Evolutionary conservation across 129 eudicot genomes (phyloP).

Genomic region (Solidago caesia): DNA sequence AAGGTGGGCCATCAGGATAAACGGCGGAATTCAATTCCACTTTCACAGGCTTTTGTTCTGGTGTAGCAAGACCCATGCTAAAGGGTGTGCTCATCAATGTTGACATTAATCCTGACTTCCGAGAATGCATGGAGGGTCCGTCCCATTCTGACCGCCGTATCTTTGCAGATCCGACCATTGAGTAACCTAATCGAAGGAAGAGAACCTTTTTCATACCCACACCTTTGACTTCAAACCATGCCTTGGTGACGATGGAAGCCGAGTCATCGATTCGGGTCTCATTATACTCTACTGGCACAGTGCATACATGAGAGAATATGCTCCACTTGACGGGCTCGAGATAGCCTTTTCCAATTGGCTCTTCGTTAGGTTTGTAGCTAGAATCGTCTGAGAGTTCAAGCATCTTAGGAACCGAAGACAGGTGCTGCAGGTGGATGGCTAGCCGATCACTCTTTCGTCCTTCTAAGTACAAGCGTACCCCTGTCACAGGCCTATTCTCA

Average conservation of each 20-base stretch:
- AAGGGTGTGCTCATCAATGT: slow-evolving; percentile 75
- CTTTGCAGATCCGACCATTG: slow-evolving; percentile 66
- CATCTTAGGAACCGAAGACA: slow-evolving; percentile 64
- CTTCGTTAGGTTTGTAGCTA: slow-evolving; percentile 49
- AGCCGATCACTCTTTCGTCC: slow-evolving; percentile 82
- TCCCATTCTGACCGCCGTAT: slow-evolving; percentile 92
- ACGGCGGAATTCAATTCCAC: slow-evolving; percentile 82
- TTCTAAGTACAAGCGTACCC: slow-evolving; percentile 86
- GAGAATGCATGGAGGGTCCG: slow-evolving; percentile 56
- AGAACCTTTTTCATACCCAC: slow-evolving; percentile 82
- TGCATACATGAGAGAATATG: slow-evolving; percentile 92
- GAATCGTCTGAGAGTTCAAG: slow-evolving; percentile 63
- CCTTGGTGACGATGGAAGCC: slow-evolving; percentile 85
- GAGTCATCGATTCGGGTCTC: slow-evolving; percentile 70
- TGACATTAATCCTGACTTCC: slow-evolving; percentile 79
- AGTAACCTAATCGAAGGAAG: slow-evolving; percentile 78
- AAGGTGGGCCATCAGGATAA: slow-evolving; percentile 90
- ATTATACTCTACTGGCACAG: slow-evolving; percentile 72
- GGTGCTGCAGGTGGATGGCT: slow-evolving; percentile 95
- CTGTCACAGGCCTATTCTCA: slow-evolving; percentile 81
- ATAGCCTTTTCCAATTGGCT: slow-evolving; percentile 58
- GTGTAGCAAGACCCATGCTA: slow-evolving; percentile 53
- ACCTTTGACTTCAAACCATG: slow-evolving; percentile 92
- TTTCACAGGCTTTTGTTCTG: slow-evolving; percentile 47
- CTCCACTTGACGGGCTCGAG: slow-evolving; percentile 86